Percentiles rank a stretch among this genome's conserved stretches.
Evolutionary conservation across 192 early-diverging fungal species (phyloP).

Genomic region (Cladochytrium replicatum): DNA sequence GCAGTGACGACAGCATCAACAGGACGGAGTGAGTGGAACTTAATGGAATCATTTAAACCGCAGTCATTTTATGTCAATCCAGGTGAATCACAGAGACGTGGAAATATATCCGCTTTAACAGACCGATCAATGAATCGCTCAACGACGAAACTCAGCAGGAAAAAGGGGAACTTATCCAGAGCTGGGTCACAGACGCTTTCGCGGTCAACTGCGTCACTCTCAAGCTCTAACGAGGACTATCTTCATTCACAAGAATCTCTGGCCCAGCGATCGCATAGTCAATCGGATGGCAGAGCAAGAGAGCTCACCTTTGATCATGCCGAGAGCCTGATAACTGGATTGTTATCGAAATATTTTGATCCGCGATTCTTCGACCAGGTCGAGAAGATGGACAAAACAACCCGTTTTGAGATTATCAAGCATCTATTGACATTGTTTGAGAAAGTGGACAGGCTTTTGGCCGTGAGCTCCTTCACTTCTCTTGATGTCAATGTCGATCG

Average conservation of each 20-base stretch:
- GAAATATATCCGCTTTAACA: too few relatives aligned
- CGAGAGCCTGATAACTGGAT: conserved; percentile 17
- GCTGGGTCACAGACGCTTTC: not conserved
- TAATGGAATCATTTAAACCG: not conserved
- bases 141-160: not conserved
- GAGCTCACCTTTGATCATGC: not conserved
- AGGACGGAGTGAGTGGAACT: conserved; percentile 1
- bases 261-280: conserved; percentile 1
- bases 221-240: not conserved
- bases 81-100: not conserved
- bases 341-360: conserved; percentile 36
- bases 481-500: conserved; percentile 29
- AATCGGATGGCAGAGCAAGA: not conserved
- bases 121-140: not conserved
- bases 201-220: not conserved
- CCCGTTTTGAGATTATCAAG: conserved; percentile 19
- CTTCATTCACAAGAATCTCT: conserved; percentile 6
- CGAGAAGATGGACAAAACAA: conserved; percentile 30
- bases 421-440: conserved; percentile 32
- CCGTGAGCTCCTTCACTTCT: conserved; percentile 19
- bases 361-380: conserved; percentile 31
- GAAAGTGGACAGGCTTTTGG: conserved; percentile 31
- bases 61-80: not conserved
- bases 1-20: conserved; percentile 9
- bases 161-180: not conserved